Conservation (phyloP, 495 filamentous ascomycete species). For the Hypoxylon subgilvum region DNA sequence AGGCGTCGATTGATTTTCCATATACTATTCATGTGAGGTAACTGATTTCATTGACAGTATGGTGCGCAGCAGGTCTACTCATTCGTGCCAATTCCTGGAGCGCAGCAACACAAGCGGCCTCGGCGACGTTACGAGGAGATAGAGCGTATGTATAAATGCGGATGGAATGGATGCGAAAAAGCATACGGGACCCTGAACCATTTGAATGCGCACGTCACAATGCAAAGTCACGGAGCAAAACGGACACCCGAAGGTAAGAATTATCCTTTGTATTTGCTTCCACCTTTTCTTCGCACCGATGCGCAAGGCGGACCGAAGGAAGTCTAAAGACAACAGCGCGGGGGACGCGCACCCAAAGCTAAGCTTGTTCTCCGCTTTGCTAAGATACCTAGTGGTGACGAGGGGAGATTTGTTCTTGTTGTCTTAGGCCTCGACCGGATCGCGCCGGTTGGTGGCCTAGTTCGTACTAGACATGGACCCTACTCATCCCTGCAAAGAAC, state of each 20-base stretch:
- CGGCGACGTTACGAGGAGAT: constrained; percentile 96
- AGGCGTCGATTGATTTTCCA: background rate
- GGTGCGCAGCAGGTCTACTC: constrained; percentile 80
- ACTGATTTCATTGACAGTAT: constrained; percentile 46
- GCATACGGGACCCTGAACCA: constrained; percentile 97
- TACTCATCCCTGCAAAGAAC: background rate
- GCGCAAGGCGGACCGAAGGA: background rate
- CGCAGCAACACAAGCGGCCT: constrained; percentile 96
- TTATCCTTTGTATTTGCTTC: background rate
- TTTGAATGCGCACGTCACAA: constrained; percentile 95
- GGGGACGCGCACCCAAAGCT: background rate
- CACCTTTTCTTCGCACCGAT: background rate
- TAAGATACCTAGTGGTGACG: constrained; percentile 10
- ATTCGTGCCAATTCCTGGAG: constrained; percentile 96
- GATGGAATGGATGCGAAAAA: constrained; percentile 97
- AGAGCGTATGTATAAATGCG: constrained; percentile 99
- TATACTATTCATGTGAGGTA: constrained; percentile 29
- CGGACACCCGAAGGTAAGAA: constrained; percentile 92
- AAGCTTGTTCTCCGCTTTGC: background rate
- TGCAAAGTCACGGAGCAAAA: constrained; percentile 93
- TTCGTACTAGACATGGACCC: constrained; percentile 16
- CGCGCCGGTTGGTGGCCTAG: constrained; percentile 12
- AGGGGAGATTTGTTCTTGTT: background rate
- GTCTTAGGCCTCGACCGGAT: constrained; percentile 16
- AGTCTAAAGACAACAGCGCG: background rate